phyloP scores from a whole-genome alignment of 2,329 filamentous ascomycete genomes.

The Colletotrichum camelliae region DNA sequence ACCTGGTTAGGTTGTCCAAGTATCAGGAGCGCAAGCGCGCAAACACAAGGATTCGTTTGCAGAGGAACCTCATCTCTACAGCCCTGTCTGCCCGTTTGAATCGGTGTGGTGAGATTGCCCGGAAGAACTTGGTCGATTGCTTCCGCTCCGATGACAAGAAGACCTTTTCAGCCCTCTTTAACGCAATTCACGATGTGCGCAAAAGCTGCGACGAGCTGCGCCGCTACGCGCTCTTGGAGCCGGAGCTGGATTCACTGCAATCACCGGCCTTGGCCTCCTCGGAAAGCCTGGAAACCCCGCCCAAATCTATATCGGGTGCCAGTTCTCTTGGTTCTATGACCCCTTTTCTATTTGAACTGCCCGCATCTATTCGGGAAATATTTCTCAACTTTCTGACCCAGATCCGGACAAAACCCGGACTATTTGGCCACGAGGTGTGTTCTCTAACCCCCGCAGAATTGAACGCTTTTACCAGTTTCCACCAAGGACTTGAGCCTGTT shows the following conservation, averaged over 20 bases:
- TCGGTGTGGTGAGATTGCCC: constrained; percentile 75
- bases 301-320: constrained; percentile 23
- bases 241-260: constrained; percentile 71
- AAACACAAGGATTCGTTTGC: constrained; percentile 74
- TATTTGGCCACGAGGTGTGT: constrained; percentile 85
- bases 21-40: constrained; percentile 83
- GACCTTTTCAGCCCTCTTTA: constrained; percentile 75
- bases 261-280: constrained; percentile 49
- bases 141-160: constrained; percentile 83
- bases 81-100: constrained; percentile 77
- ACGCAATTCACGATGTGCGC: constrained; percentile 79
- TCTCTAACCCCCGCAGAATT: constrained; percentile 79
- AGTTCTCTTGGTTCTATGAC: constrained; percentile 49
- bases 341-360: constrained; percentile 75
- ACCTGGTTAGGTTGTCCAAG: constrained; percentile 77
- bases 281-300: constrained; percentile 15
- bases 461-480: constrained; percentile 76
- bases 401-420: constrained; percentile 81
- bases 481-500: constrained; percentile 79
- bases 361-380: constrained; percentile 74
- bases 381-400: constrained; percentile 82
- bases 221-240: constrained; percentile 73
- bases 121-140: constrained; percentile 77
- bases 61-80: constrained; percentile 76
- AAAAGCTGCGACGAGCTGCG: constrained; percentile 77